Evolutionary conservation across 352 stramenopile genomes (phyloP), one percentile per base, ranked within the genome.

Genomic region (Pythium dissimile): DNA sequence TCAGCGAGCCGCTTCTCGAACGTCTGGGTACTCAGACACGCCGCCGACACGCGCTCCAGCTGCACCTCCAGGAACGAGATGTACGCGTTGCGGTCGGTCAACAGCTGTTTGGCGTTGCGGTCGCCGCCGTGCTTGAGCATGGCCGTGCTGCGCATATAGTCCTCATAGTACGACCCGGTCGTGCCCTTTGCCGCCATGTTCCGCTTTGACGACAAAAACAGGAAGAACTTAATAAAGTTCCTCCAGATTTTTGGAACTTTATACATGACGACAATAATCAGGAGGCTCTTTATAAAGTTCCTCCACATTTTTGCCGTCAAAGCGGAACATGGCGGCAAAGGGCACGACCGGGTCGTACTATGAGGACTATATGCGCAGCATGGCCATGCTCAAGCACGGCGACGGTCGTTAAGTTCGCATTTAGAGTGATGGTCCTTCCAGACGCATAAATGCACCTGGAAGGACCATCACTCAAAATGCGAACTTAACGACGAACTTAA

Each of bases 1-100:
- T 77, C 79, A 5, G 62, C 51, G 30, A 92, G 62, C 7, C 80
- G 73, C 62, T 71, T 67, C 59, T 92, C 82, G 44, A 91, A 80
- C 20, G 70, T 83, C 61, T 93, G 79, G 42, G 75, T 75, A 7
- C 69, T 78, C 51, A 95, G 61, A 38, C 82, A 92, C 18, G 85
- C 86, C 3, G 86, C 75, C n/a, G 82, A 90, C 8, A 95, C 84
- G 27, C 84, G 82, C 62, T 95, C 86, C 34, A 95, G 67, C 64
- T 95, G 86, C 57, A 91, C 81, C 58, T 95, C 86, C 2, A 95
- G 77, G 66, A 92, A 95, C 7, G 81, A 92, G 27, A 94, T 87
- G 72, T 95, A 95, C 35, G 86, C 86, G 41, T 70, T 80, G 30
- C 86, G 80, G 65, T 95, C 86, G 2, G 84, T 95, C 34, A 95